These are phyloP conservation scores for Chrysosphaeria jannelii DNA, from an alignment of 2,329 filamentous ascomycete species.

Conservation along the genomic window DNA sequence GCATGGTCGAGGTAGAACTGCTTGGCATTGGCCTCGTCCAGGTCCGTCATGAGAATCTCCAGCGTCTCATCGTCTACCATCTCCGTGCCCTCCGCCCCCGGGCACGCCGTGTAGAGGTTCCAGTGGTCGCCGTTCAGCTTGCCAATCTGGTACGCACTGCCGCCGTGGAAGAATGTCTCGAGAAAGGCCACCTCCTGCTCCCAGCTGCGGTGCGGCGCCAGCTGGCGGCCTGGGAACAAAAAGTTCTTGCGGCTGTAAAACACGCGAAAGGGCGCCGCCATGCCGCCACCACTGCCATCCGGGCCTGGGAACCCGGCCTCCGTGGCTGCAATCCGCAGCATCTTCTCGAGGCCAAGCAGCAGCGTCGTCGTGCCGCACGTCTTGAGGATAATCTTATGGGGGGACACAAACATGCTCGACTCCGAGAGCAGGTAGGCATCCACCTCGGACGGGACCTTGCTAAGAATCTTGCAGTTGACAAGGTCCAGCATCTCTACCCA, in stretches of 20 bases:
- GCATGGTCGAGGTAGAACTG: constrained; percentile 42
- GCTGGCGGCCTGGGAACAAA: constrained; percentile 79
- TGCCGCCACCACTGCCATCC: too few species aligned
- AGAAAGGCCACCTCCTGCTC: constrained; percentile 80
- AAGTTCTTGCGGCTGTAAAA: constrained; percentile 99
- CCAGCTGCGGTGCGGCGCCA: constrained; percentile 89
- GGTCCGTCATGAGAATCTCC: constrained; percentile 42
- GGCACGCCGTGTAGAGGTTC: constrained; percentile 91
- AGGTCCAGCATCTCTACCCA: constrained; percentile 97
- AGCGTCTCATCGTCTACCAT: constrained; percentile 40
- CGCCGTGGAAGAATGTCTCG: constrained; percentile 69
- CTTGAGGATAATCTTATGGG: constrained; percentile 97
- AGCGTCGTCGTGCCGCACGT: constrained; percentile 93
- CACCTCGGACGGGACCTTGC: constrained; percentile 74
- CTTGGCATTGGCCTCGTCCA: constrained; percentile 36
- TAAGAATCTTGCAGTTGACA: constrained; percentile 95
- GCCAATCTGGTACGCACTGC: constrained; percentile 96
- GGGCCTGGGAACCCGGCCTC: constrained; percentile 72
- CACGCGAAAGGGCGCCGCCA: constrained; percentile 62
- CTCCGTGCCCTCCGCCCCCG: constrained; percentile 20
- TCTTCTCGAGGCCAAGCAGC: constrained; percentile 60
- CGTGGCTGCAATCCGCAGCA: constrained; percentile 70
- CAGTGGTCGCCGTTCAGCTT: constrained; percentile 99
- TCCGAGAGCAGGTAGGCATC: constrained; percentile 94
- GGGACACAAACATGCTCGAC: constrained; percentile 99